Evolutionary conservation across 2,329 filamentous ascomycete species (phyloP), one percentile per base, ranked within the genome.

Genomic region (Colletotrichum sp.): DNA sequence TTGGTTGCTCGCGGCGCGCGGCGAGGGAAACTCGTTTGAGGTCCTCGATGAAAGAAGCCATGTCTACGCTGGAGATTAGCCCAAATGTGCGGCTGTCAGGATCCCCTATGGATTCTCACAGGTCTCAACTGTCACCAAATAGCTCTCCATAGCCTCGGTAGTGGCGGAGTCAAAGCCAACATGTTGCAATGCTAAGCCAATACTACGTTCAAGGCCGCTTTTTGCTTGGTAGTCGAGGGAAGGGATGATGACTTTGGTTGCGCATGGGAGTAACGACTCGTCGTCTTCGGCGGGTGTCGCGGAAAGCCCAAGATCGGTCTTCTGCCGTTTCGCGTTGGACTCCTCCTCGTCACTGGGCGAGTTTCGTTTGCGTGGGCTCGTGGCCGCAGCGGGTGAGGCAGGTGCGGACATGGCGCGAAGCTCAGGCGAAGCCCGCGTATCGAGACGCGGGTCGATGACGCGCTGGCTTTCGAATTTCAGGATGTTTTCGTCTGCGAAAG

Each of bases 91-190:
- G 36, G 10, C 3, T 18, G 34, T 63, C 30, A 21, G 58, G n/a
- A n/a, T n/a, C 58, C 8, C 4, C n/a, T 67, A 67, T 34, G 9
- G 28, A 16, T 30, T 81, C 90, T 76, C 81, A 93, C 92, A 93
- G 6, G 87, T 86, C 79, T 93, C 92, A 2, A 90, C 88, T 78
- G 89, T 85, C 24, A 84, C 82, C 6, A 90, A 87, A 58, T 93
- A 90, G 78, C 89, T 89, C 81, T 93, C 91, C 78, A 93, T 82
- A 3, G 92, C 91, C 69, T 92, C 89, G 9, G 87, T 86, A 1
- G 85, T 88, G 16, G 91, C 88, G 30, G 86, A 84, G 34, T 88
- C 85, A 78, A 93, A 93, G 32, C 92, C 92, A 48, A 92, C 88
- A 76, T 92, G 88, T 57, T 89, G 83, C 32, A 93, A 82, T 5